These are phyloP conservation scores for Suillus ampliporus DNA, from an alignment of 768 basidiomycete genomes.

Conservation along the genomic window DNA sequence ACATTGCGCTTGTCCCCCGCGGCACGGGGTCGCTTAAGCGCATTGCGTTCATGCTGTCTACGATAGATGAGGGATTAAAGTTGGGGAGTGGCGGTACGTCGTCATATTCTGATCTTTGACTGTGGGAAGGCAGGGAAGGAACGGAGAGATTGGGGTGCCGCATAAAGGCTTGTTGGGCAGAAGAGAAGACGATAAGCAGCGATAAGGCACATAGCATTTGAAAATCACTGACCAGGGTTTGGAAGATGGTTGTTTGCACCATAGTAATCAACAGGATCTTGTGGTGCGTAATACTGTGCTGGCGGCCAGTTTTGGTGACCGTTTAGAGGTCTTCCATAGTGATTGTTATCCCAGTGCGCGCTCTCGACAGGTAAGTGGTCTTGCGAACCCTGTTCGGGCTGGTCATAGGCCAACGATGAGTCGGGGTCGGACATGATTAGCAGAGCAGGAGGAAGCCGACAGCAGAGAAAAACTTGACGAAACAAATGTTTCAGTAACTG, in stretches of 20 bases:
- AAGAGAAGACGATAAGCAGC: conserved; percentile 15
- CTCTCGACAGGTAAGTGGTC: conserved; percentile 12
- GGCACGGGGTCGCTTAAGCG: conserved; percentile 51
- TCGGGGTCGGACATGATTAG: conserved; percentile 29
- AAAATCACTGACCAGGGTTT: conserved; percentile 26
- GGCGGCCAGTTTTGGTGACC: conserved; percentile 15
- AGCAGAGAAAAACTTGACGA: conserved; percentile 4
- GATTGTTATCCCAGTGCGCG: not conserved
- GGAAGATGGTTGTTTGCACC: conserved; percentile 3
- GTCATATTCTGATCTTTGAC: conserved; percentile 37
- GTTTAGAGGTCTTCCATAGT: conserved; percentile 9
- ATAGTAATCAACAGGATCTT: conserved; percentile 25
- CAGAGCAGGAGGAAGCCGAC: conserved; percentile 6
- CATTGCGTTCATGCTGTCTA: conserved; percentile 60
- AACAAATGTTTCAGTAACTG: not conserved
- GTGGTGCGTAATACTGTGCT: conserved; percentile 10
- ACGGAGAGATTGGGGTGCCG: conserved; percentile 54
- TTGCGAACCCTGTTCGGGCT: conserved; percentile 23
- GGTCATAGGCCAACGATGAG: conserved; percentile 34
- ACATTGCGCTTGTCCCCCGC: conserved; percentile 35
- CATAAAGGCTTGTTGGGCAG: conserved; percentile 37
- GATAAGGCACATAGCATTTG: conserved; percentile 1
- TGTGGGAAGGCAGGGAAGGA: conserved; percentile 49
- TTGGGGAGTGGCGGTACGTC: conserved; percentile 38
- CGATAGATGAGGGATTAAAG: conserved; percentile 51